Conservation (phyloP, 2,329 filamentous ascomycete species). For the Colletotrichum sp. region DNA sequence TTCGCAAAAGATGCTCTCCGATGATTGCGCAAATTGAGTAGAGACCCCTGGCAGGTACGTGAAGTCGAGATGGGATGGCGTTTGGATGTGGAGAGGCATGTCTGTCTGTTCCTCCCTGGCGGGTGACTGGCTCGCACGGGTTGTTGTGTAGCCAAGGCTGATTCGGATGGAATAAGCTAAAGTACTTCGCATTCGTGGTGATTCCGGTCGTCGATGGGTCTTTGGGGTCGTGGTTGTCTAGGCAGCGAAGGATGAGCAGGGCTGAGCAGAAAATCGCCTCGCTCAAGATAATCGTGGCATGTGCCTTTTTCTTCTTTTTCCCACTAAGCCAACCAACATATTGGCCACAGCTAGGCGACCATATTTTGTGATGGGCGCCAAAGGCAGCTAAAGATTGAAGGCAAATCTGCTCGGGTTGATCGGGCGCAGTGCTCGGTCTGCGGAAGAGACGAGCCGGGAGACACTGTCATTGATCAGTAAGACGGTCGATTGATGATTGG, state of each 20-base stretch:
- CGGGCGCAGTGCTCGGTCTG: slow-evolving; percentile 6
- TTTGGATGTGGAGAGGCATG: not conserved
- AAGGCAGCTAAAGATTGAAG: not conserved
- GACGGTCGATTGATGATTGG: not conserved
- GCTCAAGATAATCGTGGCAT: not conserved
- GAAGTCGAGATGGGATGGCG: slow-evolving; percentile 4
- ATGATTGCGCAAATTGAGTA: not conserved
- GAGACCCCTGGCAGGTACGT: not conserved
- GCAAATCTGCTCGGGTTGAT: not conserved
- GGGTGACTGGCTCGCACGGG: not conserved
- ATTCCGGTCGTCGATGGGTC: not conserved
- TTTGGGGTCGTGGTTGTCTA: not conserved
- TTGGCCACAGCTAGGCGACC: not conserved
- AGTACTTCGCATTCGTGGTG: not conserved
- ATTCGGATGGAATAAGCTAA: not conserved
- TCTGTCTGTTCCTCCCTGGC: not conserved
- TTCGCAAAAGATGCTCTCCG: not conserved
- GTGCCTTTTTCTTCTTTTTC: not conserved
- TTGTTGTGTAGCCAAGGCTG: not conserved
- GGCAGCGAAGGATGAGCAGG: slow-evolving; percentile 10
- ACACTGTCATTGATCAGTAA: not conserved
- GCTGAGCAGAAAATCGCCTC: not conserved
- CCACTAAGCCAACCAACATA: not conserved
- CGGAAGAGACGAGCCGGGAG: not conserved
- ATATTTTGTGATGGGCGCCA: not conserved